Evolutionary conservation across 352 stramenopile genomes (phyloP).

Genomic region (Phytophthora capsici): DNA sequence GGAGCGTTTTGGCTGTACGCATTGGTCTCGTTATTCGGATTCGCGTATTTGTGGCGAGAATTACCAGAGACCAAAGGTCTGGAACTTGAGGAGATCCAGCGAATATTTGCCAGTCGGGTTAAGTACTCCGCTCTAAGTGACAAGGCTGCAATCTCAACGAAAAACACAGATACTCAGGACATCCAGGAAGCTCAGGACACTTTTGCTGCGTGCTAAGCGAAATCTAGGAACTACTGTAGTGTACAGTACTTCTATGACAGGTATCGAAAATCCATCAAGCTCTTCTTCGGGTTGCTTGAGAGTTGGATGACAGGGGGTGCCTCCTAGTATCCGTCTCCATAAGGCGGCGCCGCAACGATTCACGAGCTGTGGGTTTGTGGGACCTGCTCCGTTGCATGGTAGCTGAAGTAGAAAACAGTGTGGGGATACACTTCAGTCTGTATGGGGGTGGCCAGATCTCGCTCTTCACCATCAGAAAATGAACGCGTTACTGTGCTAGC

Average conservation of each 20-base stretch:
- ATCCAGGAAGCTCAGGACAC: background rate
- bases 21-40: slow-evolving; percentile 69
- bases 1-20: slow-evolving; percentile 94
- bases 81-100: slow-evolving; percentile 93
- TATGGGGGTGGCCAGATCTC: background rate
- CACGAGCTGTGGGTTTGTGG: background rate
- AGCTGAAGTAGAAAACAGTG: background rate
- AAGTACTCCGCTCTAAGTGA: slow-evolving; percentile 21
- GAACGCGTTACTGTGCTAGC: background rate
- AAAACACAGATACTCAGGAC: slow-evolving; percentile 16
- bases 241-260: background rate
- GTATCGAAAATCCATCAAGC: background rate
- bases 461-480: slow-evolving; percentile 1
- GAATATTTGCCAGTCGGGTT: slow-evolving; percentile 63
- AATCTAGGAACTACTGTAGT: background rate
- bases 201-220: background rate
- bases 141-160: slow-evolving; percentile 17
- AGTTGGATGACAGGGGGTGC: background rate
- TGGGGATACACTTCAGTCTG: background rate
- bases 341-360: slow-evolving; percentile 4
- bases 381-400: background rate
- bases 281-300: slow-evolving; percentile 3
- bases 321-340: slow-evolving; percentile 3
- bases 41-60: slow-evolving; percentile 74
- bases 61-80: slow-evolving; percentile 95